Percentiles rank a stretch among this genome's conserved stretches.
Evolutionary conservation across 2,329 filamentous ascomycete species (phyloP).

Genomic region (Hymenoscyphus linearis): DNA sequence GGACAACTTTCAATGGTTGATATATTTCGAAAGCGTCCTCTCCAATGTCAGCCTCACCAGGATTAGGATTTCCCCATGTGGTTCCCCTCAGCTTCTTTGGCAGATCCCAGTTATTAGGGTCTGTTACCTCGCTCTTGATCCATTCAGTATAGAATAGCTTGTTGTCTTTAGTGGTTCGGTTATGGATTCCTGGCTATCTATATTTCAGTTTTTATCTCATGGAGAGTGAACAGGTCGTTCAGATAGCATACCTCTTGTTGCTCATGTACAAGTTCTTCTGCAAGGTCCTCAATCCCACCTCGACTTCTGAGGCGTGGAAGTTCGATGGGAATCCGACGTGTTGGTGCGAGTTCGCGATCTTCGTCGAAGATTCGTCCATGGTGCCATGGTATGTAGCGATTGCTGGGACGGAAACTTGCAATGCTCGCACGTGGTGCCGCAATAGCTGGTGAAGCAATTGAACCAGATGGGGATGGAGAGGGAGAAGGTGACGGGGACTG

Average conservation of each 20-base stretch:
- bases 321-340: neutral
- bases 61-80: neutral
- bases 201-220: neutral
- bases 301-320: neutral
- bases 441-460: no score
- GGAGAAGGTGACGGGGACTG: neutral
- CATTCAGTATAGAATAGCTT: neutral
- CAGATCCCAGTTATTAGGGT: neutral
- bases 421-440: neutral
- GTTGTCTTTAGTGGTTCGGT: neutral
- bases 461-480: neutral
- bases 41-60: neutral
- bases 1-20: neutral
- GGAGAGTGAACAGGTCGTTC: neutral
- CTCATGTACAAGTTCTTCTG: neutral
- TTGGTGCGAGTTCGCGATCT: neutral
- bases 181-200: neutral
- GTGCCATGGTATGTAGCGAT: neutral
- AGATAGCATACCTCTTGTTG: neutral
- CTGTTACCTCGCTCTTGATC: neutral
- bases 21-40: neutral
- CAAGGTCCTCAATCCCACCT: neutral
- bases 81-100: neutral
- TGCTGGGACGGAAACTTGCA: neutral
- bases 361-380: neutral